Conservation (phyloP, 306 rosid genomes). For the Malus sylvestris region DNA sequence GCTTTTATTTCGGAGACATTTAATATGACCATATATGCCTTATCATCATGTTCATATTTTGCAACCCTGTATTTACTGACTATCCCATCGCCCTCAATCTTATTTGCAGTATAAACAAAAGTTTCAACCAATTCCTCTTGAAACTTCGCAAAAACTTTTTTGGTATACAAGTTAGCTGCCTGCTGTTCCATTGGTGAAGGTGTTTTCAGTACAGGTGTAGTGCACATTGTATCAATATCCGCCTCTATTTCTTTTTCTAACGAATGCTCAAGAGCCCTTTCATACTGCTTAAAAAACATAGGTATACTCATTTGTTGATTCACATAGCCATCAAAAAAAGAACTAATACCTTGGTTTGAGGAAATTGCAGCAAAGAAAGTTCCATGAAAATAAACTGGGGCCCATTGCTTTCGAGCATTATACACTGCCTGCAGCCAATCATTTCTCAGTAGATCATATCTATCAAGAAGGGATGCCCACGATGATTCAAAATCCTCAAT, state of each 20-base stretch:
- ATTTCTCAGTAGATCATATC: constrained; percentile 48
- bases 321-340: constrained; percentile 66
- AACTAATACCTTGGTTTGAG: constrained; percentile 48
- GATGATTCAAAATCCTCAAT: constrained; percentile 57
- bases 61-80: constrained; percentile 62
- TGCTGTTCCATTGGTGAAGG: constrained; percentile 88
- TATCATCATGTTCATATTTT: constrained; percentile 64
- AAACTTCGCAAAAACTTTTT: constrained; percentile 57
- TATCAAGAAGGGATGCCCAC: constrained; percentile 53
- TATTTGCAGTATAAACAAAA: constrained; percentile 67
- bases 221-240: constrained; percentile 54
- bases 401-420: constrained; percentile 79
- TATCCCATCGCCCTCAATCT: constrained; percentile 44
- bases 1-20: constrained; percentile 50
- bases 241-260: constrained; percentile 69
- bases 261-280: constrained; percentile 55
- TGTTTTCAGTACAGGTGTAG: constrained; percentile 58
- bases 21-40: constrained; percentile 49
- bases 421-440: constrained; percentile 82
- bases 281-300: constrained; percentile 63
- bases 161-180: constrained; percentile 64
- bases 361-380: constrained; percentile 62
- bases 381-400: constrained; percentile 71
- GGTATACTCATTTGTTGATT: constrained; percentile 71
- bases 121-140: constrained; percentile 78